Percentiles rank a stretch among this genome's conserved stretches.
Evolutionary conservation across 148 eudicot genomes (phyloP).

Genomic region (Spergularia marina): DNA sequence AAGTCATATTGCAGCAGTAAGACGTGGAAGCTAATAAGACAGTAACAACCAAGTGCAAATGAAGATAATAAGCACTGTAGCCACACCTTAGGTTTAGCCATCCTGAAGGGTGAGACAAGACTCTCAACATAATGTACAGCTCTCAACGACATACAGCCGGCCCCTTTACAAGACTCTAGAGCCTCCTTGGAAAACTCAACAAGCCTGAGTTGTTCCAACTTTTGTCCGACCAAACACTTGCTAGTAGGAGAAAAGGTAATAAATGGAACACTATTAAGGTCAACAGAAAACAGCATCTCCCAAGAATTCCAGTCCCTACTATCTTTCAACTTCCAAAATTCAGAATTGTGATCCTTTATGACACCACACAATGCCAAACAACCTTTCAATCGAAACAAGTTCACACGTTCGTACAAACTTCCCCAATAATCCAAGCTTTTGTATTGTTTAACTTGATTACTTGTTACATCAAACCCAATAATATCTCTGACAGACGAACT

Average conservation of each 20-base stretch:
- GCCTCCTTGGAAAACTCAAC: not conserved
- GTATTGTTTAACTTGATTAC: not conserved
- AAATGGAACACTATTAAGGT: not conserved
- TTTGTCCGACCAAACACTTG: not conserved
- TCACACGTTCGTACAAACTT: not conserved
- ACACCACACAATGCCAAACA: not conserved
- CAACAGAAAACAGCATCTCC: not conserved
- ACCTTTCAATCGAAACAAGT: not conserved
- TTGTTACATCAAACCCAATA: not conserved
- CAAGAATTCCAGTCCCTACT: not conserved
- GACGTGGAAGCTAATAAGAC: too few species aligned
- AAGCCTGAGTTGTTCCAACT: not conserved
- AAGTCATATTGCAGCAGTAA: too few species aligned
- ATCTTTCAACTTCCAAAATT: not conserved
- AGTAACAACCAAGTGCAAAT: too few species aligned
- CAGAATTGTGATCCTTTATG: not conserved
- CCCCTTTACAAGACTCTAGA: not conserved
- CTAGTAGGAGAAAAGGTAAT: not conserved
- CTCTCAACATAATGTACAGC: not conserved
- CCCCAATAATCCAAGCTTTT: not conserved
- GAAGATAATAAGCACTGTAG: too few species aligned
- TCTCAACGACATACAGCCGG: not conserved
- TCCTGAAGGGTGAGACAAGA: not conserved
- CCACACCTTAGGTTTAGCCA: not conserved
- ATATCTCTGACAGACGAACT: not conserved